Evolutionary conservation across 1,139 yeast genomes (phyloP), one percentile per base, ranked within the genome.

Genomic region (Candida tunisiensis): DNA sequence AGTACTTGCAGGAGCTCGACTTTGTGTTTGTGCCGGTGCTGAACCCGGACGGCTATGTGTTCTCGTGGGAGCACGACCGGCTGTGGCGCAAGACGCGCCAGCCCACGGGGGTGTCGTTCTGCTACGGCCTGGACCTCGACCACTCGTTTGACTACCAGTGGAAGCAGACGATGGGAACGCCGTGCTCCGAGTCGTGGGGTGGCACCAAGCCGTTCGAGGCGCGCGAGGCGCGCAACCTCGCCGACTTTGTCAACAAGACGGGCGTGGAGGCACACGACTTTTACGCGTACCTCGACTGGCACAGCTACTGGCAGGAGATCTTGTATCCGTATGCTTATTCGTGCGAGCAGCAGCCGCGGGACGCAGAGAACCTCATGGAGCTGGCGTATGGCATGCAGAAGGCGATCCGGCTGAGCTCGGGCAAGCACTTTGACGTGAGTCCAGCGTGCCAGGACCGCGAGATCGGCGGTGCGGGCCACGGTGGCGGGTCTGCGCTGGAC

Each of bases 51-150:
- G 95, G 95, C 0, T 83, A 83, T 45, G 82, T 59, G 9, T 75
- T 75, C 47, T 63, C 92, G 2, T 83, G 94, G 93, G 61, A 59
- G 4, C 46, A 55, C 20, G 93, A 83, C 46, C 57, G 95, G 31
- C 57, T 83, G 35, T 83, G 95, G 95, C 60, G 92, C 26, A 83
- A 83, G 47, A 83, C 80, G 51, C 64, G 93, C 35, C 94, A 83
- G 51, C 65, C 67, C 29, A 77, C 93, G 0, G 62, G 59, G 21
- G 52, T 68, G 28, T 70, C 79, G 4, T 52, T 61, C 24, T 83
- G 95, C 49, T 57, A 63, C 28, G 95, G 95, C 6, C 66, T 82
- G 25, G 94, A 83, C 47, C 71, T 83, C 32, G 94, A 80, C 47
- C 92, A 78, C 43, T 74, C 92, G 1, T 80, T 74, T 50, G 75